Percentiles rank a stretch among this genome's conserved stretches.
phyloP scores from a whole-genome alignment of 331 rosid species.

The Pyrus hybrid region DNA sequence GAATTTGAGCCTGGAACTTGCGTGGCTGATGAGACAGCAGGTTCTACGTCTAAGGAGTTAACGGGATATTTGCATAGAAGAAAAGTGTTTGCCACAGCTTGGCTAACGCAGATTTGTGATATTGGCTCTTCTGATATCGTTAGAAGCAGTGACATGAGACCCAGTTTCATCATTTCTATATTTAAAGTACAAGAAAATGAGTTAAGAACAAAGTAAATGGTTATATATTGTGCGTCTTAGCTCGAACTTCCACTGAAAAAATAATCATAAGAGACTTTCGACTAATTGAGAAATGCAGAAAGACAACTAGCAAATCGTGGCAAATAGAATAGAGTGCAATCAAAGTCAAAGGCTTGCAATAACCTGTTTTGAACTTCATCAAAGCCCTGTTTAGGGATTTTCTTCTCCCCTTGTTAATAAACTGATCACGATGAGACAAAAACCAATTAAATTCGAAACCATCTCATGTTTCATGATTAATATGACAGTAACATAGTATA shows the following conservation, averaged over 20 bases:
- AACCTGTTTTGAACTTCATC: slow-evolving; percentile 48
- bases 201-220: background rate
- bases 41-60: background rate
- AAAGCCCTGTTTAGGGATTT: slow-evolving; percentile 43
- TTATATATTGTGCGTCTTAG: too few relatives aligned
- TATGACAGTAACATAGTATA: too few relatives aligned
- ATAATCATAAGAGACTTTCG: background rate
- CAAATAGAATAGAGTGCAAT: background rate
- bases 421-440: slow-evolving; percentile 13
- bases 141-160: slow-evolving; percentile 56
- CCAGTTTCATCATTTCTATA: slow-evolving; percentile 63
- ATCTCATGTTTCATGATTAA: too few relatives aligned
- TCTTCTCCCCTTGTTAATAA: slow-evolving; percentile 31
- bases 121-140: slow-evolving; percentile 39
- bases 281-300: background rate
- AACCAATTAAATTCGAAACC: background rate
- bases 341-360: background rate
- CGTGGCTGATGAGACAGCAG: slow-evolving; percentile 8
- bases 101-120: slow-evolving; percentile 47
- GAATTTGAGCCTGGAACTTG: slow-evolving; percentile 7
- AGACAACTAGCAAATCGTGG: background rate
- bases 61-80: slow-evolving; percentile 36
- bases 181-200: background rate
- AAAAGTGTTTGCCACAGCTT: slow-evolving; percentile 30
- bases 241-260: too few relatives aligned